Conservation (phyloP, 2,329 filamentous ascomycete species). For the Phaeosphaeriaceae sp. region DNA sequence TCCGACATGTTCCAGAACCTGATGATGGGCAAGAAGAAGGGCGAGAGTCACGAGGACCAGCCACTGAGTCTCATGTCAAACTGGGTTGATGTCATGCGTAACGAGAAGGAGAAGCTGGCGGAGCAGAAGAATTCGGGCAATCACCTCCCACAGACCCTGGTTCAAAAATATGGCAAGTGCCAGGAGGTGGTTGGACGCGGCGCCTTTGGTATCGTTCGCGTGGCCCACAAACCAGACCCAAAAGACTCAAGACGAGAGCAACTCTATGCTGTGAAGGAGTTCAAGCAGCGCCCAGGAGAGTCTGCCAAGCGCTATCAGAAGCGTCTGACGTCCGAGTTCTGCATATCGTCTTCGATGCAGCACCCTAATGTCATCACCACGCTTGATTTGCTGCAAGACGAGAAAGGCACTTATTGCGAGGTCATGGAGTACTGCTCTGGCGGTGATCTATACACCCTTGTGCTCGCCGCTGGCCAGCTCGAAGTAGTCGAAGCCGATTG, state of each 20-base stretch:
- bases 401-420: slow-evolving; percentile 97
- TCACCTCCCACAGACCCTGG: slow-evolving; percentile 77
- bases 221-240: slow-evolving; percentile 93
- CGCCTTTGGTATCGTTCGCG: slow-evolving; percentile 95
- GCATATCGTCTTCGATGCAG: slow-evolving; percentile 94
- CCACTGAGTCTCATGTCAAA: slow-evolving; percentile 91
- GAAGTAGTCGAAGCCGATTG: slow-evolving; percentile 94
- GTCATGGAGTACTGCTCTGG: slow-evolving; percentile 99
- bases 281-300: slow-evolving; percentile 90
- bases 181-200: slow-evolving; percentile 96
- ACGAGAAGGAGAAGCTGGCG: slow-evolving; percentile 78
- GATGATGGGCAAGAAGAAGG: slow-evolving; percentile 80
- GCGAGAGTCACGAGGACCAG: slow-evolving; percentile 71
- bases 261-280: slow-evolving; percentile 97
- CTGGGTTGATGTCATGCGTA: slow-evolving; percentile 93
- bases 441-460: slow-evolving; percentile 91
- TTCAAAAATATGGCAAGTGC: slow-evolving; percentile 98
- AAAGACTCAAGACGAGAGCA: slow-evolving; percentile 80
- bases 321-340: slow-evolving; percentile 94
- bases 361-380: slow-evolving; percentile 99
- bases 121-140: slow-evolving; percentile 79
- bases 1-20: slow-evolving; percentile 89
- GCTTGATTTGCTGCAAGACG: slow-evolving; percentile 90
- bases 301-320: slow-evolving; percentile 98
- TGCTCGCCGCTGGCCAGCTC: slow-evolving; percentile 88